A percentile compares a stretch with the other conserved stretches of the same genome.
Conservation (phyloP, 1,284 basidiomycete genomes). For the Ganoderma boninense region DNA sequence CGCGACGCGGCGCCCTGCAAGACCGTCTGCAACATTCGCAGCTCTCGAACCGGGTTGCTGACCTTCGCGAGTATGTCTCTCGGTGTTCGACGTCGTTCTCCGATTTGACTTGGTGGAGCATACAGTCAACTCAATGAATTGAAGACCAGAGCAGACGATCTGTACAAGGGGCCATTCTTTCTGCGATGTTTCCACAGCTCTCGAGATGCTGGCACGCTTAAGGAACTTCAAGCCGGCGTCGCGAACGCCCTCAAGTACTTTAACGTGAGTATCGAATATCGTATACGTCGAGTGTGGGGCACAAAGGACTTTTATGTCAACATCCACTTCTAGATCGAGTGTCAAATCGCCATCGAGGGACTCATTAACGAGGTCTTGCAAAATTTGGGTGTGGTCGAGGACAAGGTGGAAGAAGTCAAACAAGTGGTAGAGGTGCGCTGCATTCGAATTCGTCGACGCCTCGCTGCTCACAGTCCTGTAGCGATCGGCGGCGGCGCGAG, state of each 20-base stretch:
- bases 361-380: not conserved
- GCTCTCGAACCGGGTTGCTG: not conserved
- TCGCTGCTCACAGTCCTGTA: not conserved
- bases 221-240: not conserved
- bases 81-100: not conserved
- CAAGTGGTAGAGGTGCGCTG: not conserved
- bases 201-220: not conserved
- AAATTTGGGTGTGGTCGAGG: not conserved
- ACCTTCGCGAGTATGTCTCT: not conserved
- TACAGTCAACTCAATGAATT: not conserved
- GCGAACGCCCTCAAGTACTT: not conserved
- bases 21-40: not conserved
- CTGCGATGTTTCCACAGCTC: not conserved
- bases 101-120: not conserved
- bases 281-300: too few relatives aligned
- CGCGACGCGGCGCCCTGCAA: not conserved
- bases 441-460: not conserved
- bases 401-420: not conserved
- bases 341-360: not conserved
- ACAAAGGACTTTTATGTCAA: not conserved
- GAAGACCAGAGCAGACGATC: not conserved
- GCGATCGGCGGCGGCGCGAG: not conserved
- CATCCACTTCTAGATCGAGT: not conserved
- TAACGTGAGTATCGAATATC: not conserved
- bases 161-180: not conserved